Conservation (phyloP, 345 rosid species). For the Eucalyptus paniculata region DNA sequence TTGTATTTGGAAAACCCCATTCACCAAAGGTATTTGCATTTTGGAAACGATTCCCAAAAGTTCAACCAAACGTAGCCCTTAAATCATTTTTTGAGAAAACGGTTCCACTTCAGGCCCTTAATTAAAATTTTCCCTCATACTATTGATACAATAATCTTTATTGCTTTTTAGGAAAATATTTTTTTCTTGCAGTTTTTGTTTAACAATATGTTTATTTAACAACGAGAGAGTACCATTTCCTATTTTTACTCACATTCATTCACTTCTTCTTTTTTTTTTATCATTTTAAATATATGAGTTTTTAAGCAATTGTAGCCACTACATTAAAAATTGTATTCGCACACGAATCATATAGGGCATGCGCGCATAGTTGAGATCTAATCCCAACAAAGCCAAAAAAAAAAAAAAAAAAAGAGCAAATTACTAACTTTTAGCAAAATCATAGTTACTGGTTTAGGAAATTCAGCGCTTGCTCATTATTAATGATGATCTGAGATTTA, state of each 20-base stretch:
- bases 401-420: too few species aligned
- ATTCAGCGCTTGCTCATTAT: background rate
- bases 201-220: background rate
- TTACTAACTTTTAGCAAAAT: too few species aligned
- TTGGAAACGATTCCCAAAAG: too few species aligned
- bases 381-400: background rate
- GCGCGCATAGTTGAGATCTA: background rate
- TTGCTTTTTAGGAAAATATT: background rate
- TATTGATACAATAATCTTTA: rapidly evolving
- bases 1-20: too few species aligned
- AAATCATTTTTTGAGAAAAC: too few species aligned
- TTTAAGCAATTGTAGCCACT: background rate
- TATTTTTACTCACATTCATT: background rate
- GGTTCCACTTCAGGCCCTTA: too few species aligned
- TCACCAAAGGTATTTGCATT: too few species aligned
- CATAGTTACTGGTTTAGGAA: too few species aligned
- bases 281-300: background rate
- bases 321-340: background rate
- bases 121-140: background rate
- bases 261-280: background rate
- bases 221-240: background rate
- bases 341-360: background rate
- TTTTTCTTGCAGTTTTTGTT: rapidly evolving
- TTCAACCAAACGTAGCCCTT: too few species aligned
- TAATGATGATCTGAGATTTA: background rate